These are phyloP conservation scores for Neolentinus lepideus DNA, from an alignment of 1,284 basidiomycete species.

Conservation along the genomic window DNA sequence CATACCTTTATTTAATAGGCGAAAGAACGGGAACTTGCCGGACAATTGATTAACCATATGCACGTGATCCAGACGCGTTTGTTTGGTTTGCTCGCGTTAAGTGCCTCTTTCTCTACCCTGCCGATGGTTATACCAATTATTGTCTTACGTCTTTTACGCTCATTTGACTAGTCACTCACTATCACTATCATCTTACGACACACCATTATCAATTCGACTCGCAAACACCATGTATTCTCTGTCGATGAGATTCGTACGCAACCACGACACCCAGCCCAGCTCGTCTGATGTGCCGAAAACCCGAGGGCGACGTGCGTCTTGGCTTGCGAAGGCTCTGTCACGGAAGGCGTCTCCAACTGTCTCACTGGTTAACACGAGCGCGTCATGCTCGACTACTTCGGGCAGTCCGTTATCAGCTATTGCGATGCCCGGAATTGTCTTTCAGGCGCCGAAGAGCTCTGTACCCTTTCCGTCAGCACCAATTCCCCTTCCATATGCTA, in stretches of 20 bases:
- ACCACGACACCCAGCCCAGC: neutral
- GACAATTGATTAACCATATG: too few relatives aligned
- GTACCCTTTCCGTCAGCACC: neutral
- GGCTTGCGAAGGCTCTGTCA: neutral
- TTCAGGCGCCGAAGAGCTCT: neutral
- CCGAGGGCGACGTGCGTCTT: neutral
- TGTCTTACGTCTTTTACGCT: too few relatives aligned
- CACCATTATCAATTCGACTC: too few relatives aligned
- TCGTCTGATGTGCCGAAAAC: neutral
- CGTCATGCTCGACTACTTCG: neutral
- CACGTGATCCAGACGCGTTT: too few relatives aligned
- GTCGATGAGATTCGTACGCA: neutral
- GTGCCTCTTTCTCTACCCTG: too few relatives aligned
- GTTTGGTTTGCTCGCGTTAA: too few relatives aligned
- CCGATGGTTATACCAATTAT: too few relatives aligned
- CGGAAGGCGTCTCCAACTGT: neutral
- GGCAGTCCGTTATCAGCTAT: neutral
- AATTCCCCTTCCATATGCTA: neutral
- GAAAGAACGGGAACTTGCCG: too few relatives aligned
- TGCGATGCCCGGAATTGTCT: neutral
- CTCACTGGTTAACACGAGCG: neutral
- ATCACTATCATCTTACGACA: too few relatives aligned
- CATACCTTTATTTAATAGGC: too few relatives aligned
- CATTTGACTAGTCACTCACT: too few relatives aligned
- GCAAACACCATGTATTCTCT: neutral